phyloP scores from a whole-genome alignment of 768 basidiomycete species.

The Lentinula boryana region DNA sequence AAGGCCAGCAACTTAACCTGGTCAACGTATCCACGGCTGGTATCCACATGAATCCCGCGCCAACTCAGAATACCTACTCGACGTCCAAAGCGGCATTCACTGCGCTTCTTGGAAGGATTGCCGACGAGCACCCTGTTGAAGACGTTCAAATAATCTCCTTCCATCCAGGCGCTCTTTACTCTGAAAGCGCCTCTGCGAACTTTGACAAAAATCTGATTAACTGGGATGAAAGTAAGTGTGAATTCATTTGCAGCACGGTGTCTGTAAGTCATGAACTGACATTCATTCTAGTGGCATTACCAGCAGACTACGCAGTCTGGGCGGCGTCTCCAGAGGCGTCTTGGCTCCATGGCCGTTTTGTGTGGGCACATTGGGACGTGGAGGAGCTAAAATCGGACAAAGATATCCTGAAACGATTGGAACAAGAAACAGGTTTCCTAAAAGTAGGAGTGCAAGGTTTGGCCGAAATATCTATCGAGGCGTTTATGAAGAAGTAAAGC shows the following conservation, averaged over 20 bases:
- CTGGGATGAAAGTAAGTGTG: not conserved
- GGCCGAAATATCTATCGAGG: not conserved
- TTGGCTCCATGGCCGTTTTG: not conserved
- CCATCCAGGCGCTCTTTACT: not conserved
- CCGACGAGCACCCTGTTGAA: not conserved
- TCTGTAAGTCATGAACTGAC: not conserved
- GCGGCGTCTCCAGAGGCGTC: not conserved
- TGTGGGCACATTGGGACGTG: slow-evolving; percentile 3
- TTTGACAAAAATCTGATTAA: not conserved
- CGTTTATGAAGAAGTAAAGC: not conserved
- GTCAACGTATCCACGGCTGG: not conserved
- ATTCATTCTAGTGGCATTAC: not conserved
- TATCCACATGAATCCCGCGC: not conserved
- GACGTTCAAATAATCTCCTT: not conserved
- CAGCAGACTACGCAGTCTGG: not conserved
- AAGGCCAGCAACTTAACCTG: not conserved
- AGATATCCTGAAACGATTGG: not conserved
- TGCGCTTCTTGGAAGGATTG: not conserved
- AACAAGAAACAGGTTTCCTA: not conserved
- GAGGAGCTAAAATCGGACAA: not conserved
- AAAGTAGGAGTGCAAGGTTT: not conserved
- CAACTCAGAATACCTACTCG: not conserved
- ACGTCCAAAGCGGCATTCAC: not conserved
- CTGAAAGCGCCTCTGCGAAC: not conserved
- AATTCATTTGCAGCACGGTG: not conserved